Base-by-base conservation (phyloP, 1,139 yeast species). In the Taphrina wiesneri region DNA sequence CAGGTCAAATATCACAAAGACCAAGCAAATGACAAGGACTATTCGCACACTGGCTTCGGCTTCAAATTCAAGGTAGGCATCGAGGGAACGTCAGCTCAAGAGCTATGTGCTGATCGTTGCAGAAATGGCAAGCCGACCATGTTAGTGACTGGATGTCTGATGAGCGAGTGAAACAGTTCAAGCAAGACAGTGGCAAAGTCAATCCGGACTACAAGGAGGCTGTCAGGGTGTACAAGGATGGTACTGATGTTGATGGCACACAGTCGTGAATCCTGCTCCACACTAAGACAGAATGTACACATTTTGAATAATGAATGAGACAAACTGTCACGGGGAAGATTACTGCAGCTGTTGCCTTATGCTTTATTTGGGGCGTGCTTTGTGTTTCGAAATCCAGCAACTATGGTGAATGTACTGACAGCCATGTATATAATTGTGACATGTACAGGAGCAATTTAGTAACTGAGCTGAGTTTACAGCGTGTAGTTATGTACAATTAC, bases 101-200 rank as follows among this genome's bases (percentile, higher is more conserved):
- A 5, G 43, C 43, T 39, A 39, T 7, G 15, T 26, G 23, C 36
- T 49, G 28, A 49, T 9, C 21, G 7, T 13, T 26, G 36, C 23
- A 49, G 54, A 49, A 49, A 49, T 49, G 54, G 54, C 54, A 49
- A 17, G 54, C 54, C 9, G 54, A 49, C 26, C 54, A 49, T 13
- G 54, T 49, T 23, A 49, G 54, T 17, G 54, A 49, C 19, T 49
- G 54, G 54, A 49, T 49, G 54, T 49, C 54, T 26, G 54, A 49
- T 17, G 54, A 49, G 39, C 9, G 54, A 9, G 54, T 49, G 36
- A 28, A 11, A 6, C 54, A 49, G 19, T 49, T 49, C 54, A 49
- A 49, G 54, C 54, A 49, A 17, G 54, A 49, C 36, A 49, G 54
- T 17, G 54, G 54, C 2, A 49, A 49, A 23, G 23, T 49, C 36